Evolutionary conservation across 2,329 filamentous ascomycete genomes (phyloP), one percentile per base, ranked within the genome.

Genomic region (Ascochyta viciae-villosae): DNA sequence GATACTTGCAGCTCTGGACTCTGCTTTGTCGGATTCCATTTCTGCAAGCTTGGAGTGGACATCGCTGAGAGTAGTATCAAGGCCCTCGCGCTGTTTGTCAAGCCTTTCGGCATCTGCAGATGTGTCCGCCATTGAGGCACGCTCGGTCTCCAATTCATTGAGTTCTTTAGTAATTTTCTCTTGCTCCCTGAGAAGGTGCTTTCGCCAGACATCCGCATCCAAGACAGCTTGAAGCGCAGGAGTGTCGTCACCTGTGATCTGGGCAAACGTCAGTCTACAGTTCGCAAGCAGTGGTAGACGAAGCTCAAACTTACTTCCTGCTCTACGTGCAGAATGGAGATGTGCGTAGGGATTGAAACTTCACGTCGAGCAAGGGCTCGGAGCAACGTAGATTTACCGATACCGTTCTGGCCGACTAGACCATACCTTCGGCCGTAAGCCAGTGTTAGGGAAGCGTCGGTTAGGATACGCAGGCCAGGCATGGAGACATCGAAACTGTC

Each of bases 1-100:
- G 72, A 99, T 99, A 77, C 91, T 97, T 46, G 95, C 95, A 42
- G 95, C 95, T 73, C 95, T 85, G 62, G 95, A 90, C 74, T 99
- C 95, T 55, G 95, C 95, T 80, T 97, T 98, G 81, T 99, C 95
- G 0, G 95, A 97, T 74, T 99, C 95, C 95, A 99, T 99, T 78
- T 99, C 95, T 19, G 93, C 87, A 57, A 99, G 84, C 77, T 99
- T 99, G 56, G 84, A 77, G 73, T 99, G 92, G 46, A 99, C 88
- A 72, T 99, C 95, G 64, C 89, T 92, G 41, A 99, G 84, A 35
- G 95, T 96, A 60, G 88, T 88, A 73, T 99, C 95, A 48, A 96
- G 86, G 38, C 91, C 91, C 76, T 98, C 95, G 60, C 92, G 88
- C 67, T 97, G 92, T 55, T 86, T 85, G 74, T 98, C 94, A 24